Percentiles rank a stretch among this genome's conserved stretches.
phyloP scores from a whole-genome alignment of 345 rosid species.

The Tarenaya hassleriana region DNA sequence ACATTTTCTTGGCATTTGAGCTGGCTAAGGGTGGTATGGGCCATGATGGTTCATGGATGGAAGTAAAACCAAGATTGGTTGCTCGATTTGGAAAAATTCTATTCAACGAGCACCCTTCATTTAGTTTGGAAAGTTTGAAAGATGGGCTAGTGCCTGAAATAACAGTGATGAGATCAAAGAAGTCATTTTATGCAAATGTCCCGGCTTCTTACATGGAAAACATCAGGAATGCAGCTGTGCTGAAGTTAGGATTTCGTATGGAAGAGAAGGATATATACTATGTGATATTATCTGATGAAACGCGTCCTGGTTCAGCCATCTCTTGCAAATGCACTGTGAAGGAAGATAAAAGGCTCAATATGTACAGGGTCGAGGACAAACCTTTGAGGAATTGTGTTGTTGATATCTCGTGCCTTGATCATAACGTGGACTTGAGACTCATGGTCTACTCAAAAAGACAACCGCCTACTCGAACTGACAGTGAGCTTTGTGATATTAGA shows the following conservation, averaged over 20 bases:
- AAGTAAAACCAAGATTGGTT: conserved; percentile 20
- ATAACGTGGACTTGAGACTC: conserved; percentile 61
- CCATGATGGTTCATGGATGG: conserved; percentile 10
- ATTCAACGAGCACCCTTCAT: conserved; percentile 21
- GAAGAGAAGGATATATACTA: conserved; percentile 44
- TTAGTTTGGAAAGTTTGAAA: conserved; percentile 23
- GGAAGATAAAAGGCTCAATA: conserved; percentile 33
- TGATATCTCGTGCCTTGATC: conserved; percentile 55
- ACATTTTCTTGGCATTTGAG: conserved; percentile 17
- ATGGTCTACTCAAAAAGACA: conserved; percentile 40
- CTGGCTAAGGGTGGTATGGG: conserved; percentile 12
- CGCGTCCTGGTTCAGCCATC: conserved; percentile 34
- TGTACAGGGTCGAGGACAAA: conserved; percentile 55
- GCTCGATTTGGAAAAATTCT: conserved; percentile 22
- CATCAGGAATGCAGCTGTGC: conserved; percentile 32
- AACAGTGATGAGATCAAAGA: conserved; percentile 26
- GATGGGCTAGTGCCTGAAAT: conserved; percentile 26
- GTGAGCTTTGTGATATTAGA: no score
- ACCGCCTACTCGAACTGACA: conserved; percentile 32
- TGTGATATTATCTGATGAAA: conserved; percentile 49
- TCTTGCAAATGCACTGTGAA: conserved; percentile 50
- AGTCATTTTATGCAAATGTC: conserved; percentile 33
- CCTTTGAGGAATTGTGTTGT: conserved; percentile 39
- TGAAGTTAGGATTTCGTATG: conserved; percentile 34
- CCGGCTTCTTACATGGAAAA: conserved; percentile 37